Evolutionary conservation across 73 alveolate genomes (phyloP), one percentile per base, ranked within the genome.

Genomic region (Paramecium pentaurelia): DNA sequence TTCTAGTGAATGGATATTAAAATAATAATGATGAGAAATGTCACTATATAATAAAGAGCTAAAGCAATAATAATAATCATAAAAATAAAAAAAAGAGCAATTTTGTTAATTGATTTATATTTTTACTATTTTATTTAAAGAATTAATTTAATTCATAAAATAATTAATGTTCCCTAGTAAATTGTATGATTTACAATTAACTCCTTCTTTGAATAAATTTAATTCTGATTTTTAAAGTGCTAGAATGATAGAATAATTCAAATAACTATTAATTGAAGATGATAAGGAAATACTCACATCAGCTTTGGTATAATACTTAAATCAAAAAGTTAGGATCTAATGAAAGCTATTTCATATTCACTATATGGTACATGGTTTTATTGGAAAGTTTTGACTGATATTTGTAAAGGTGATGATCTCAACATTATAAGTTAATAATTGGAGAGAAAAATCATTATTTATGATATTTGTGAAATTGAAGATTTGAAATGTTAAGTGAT

Each of bases 131-230:
- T 54, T 49, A 49, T 49, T 49, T 49, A 49, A 49, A 49, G 60
- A 54, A 18, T 18, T 54, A 54, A 54, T 34, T 64, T 64, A 64
- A 64, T 32, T 64, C 42, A 64, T 32, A 64, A 64, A 64, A 64
- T 64, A 32, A 64, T 32, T 28, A 64, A 80, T 80, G 91, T 80
- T 80, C 28, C 91, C 91, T 12, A 80, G 91, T 47, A 80, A 80
- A 80, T 47, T 80, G 44, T 80, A 80, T 47, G 91, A 80, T 80
- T 80, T 80, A 44, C 75, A 80, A 49, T 80, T 80, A 64, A 80
- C 91, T n/a, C 91, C 91, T 2, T 80, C 91, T 8, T n/a, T 80
- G 47, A 44, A 44, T 45, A 80, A 80, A 32, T 80, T 80, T 64
- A 80, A 80, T 49, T 45, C 71, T 27, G 44, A 80, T 42, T 80